Evolutionary conservation across 106 monocot genomes (phyloP).

Genomic region (Platanthera zijinensis): DNA sequence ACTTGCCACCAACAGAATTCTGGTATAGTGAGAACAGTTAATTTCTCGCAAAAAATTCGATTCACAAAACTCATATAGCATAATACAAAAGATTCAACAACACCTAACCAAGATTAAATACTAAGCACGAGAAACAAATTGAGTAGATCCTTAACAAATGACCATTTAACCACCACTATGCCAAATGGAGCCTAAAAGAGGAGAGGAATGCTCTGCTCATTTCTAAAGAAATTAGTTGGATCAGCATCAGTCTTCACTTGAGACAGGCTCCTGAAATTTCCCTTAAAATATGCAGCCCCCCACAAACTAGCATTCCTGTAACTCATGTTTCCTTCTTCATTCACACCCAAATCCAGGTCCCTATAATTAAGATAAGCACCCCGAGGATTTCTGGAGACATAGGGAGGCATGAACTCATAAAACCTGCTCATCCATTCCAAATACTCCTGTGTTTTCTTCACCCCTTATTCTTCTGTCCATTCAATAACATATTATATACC

Average conservation of each 20-base stretch:
- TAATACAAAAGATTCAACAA: too few species aligned
- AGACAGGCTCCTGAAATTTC: constrained; percentile 17
- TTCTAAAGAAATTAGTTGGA: constrained; percentile 14
- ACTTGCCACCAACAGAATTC: too few species aligned
- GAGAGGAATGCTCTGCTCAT: constrained; percentile 22
- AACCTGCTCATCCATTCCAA: constrained; percentile 11
- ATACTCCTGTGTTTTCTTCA: not conserved
- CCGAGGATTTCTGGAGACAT: constrained; percentile 23
- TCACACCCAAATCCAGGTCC: constrained; percentile 26
- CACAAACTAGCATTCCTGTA: constrained; percentile 10
- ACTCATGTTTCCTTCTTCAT: not conserved
- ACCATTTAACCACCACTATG: too few species aligned
- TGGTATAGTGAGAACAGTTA: too few species aligned
- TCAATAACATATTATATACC: constrained; percentile 17
- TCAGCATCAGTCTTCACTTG: constrained; percentile 13
- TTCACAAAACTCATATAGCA: too few species aligned
- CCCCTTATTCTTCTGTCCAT: constrained; percentile 11
- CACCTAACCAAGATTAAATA: too few species aligned
- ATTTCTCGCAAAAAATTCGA: too few species aligned
- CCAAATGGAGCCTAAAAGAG: not conserved
- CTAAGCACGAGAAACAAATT: too few species aligned
- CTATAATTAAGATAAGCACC: constrained; percentile 20
- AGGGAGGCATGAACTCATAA: constrained; percentile 17
- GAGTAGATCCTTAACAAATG: too few species aligned
- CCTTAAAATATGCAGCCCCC: constrained; percentile 13